phyloP scores from a whole-genome alignment of 495 filamentous ascomycete genomes.

The Haplographium delicatum region DNA sequence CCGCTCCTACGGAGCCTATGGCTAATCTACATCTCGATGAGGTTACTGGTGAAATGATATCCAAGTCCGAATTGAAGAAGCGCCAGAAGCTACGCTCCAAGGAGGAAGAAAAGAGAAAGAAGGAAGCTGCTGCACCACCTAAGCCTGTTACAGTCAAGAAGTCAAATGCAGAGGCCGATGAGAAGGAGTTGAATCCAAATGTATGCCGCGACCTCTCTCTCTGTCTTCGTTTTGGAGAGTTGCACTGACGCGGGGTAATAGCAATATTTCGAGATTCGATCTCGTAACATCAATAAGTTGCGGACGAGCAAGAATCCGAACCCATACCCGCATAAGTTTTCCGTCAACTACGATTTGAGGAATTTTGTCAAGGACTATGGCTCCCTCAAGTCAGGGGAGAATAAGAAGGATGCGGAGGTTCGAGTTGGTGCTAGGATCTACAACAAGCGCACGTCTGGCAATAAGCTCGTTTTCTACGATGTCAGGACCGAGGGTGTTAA shows the following conservation, averaged over 20 bases:
- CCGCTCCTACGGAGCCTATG: slow-evolving; percentile 47
- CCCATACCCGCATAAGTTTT: slow-evolving; percentile 97
- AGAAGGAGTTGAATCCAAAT: slow-evolving; percentile 85
- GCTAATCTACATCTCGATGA: slow-evolving; percentile 73
- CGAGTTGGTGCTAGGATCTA: slow-evolving; percentile 81
- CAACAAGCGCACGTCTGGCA: slow-evolving; percentile 75
- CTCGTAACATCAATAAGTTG: slow-evolving; percentile 77
- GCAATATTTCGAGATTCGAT: slow-evolving; percentile 99
- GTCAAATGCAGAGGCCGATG: slow-evolving; percentile 58
- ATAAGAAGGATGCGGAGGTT: slow-evolving; percentile 63
- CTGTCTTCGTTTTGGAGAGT: too few relatives aligned
- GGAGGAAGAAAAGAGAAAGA: slow-evolving; percentile 82
- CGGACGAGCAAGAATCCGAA: slow-evolving; percentile 74
- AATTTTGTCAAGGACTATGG: slow-evolving; percentile 72
- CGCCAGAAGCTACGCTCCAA: slow-evolving; percentile 85
- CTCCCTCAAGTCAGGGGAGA: slow-evolving; percentile 79
- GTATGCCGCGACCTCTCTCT: too few relatives aligned
- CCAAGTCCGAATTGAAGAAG: slow-evolving; percentile 92
- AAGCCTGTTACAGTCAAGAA: slow-evolving; percentile 63
- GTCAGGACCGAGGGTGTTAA: slow-evolving; percentile 77
- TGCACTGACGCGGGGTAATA: slow-evolving; percentile 35
- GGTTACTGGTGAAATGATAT: slow-evolving; percentile 75
- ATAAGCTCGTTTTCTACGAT: slow-evolving; percentile 92
- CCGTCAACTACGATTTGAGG: slow-evolving; percentile 70
- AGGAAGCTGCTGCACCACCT: slow-evolving; percentile 69